These are phyloP conservation scores for Ophiorrhiza pumila DNA, from an alignment of 257 asterid species.

Conservation along the genomic window DNA sequence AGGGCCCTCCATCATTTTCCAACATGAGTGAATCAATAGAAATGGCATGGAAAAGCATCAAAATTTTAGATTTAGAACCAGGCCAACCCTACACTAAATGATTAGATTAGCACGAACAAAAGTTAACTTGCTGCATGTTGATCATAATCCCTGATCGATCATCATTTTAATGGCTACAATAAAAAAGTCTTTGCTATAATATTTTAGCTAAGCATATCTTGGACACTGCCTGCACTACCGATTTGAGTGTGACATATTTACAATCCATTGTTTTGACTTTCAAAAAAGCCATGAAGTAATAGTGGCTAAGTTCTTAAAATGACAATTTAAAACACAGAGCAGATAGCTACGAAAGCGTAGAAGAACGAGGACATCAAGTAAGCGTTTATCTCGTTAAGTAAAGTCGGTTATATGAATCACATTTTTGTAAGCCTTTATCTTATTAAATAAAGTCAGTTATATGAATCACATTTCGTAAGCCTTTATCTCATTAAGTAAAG, in stretches of 20 bases:
- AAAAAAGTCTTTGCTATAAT: neutral
- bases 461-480: too few species aligned
- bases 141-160: too few species aligned
- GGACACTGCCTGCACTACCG: neutral
- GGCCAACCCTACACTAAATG: neutral
- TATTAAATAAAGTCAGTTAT: too few species aligned
- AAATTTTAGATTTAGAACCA: neutral
- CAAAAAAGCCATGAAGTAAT: neutral
- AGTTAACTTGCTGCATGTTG: neutral
- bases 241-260: neutral
- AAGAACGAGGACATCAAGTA: too few species aligned
- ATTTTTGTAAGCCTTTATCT: too few species aligned
- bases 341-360: too few species aligned
- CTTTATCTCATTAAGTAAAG: too few species aligned
- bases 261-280: neutral
- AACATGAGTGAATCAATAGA: neutral
- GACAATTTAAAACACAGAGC: too few species aligned
- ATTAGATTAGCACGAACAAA: constrained; percentile 11
- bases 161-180: neutral
- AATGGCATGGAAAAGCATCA: neutral
- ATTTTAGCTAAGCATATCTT: neutral
- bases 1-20: constrained; percentile 5
- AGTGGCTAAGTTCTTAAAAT: too few species aligned
- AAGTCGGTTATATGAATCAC: too few species aligned
- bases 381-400: too few species aligned